phyloP scores from a whole-genome alignment of 805 yeast species.

The Teunomyces gatunensis region DNA sequence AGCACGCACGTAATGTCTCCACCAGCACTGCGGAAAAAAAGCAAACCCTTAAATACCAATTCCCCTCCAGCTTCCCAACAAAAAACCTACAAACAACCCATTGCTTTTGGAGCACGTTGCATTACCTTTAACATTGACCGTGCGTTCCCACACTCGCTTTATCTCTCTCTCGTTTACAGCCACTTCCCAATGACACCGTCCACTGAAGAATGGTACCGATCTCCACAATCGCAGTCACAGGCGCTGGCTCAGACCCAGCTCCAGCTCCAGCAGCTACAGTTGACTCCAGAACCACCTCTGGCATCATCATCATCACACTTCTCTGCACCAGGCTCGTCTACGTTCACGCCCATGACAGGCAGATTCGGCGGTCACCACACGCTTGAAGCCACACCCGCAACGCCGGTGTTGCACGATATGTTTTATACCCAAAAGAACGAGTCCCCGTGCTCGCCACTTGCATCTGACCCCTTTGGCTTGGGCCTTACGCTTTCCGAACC shows the following conservation, averaged over 20 bases:
- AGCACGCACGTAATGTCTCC: not conserved
- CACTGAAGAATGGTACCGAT: not conserved
- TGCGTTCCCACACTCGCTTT: not conserved
- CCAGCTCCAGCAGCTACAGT: not conserved
- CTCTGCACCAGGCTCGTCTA: slow-evolving; percentile 8
- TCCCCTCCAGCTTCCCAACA: slow-evolving; percentile 2
- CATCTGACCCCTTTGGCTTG: slow-evolving; percentile 3
- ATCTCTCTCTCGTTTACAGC: not conserved
- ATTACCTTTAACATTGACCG: not conserved
- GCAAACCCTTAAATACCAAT: not conserved
- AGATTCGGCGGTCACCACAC: not conserved
- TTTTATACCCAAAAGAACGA: slow-evolving; percentile 1
- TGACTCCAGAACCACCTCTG: not conserved
- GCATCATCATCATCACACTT: not conserved
- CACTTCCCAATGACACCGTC: not conserved
- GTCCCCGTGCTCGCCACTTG: not conserved
- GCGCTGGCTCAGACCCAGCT: not conserved
- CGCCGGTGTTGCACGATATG: not conserved
- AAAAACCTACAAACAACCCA: not conserved
- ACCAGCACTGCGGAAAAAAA: slow-evolving; percentile 2
- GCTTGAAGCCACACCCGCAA: not conserved
- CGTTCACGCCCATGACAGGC: slow-evolving; percentile 1
- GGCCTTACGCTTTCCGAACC: slow-evolving; percentile 1
- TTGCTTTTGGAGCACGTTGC: not conserved
- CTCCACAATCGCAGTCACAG: not conserved